A percentile compares a stretch with the other conserved stretches of the same genome.
These are phyloP conservation scores for Pleurotus tuoliensis DNA, from an alignment of 768 basidiomycete species.

Conservation along the genomic window DNA sequence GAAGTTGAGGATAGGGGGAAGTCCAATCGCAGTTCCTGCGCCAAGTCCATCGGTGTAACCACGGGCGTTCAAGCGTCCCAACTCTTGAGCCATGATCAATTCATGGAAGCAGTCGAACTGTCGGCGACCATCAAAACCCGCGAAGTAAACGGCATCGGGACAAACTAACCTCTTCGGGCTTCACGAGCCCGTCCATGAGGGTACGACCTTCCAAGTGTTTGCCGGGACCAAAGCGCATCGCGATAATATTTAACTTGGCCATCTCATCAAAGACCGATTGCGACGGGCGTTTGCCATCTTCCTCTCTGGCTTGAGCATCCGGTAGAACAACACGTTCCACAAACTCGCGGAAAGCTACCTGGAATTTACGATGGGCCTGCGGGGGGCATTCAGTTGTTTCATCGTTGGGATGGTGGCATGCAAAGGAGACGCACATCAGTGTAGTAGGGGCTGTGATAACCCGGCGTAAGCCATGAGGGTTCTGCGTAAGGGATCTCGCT, in stretches of 20 bases:
- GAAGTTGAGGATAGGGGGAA: conserved; percentile 54
- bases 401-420: conserved; percentile 2
- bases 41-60: conserved; percentile 70
- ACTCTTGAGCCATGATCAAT: conserved; percentile 64
- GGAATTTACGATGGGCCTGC: conserved; percentile 50
- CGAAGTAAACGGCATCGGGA: no score
- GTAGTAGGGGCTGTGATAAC: conserved; percentile 39
- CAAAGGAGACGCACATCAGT: conserved; percentile 13
- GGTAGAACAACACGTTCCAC: conserved; percentile 67
- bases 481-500: conserved; percentile 76
- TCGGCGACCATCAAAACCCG: not conserved
- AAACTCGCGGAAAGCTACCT: conserved; percentile 64
- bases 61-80: conserved; percentile 48
- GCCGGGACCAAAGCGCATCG: conserved; percentile 86
- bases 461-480: conserved; percentile 65
- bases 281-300: conserved; percentile 81
- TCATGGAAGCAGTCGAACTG: conserved; percentile 37
- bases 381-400: conserved; percentile 20
- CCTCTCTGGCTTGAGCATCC: conserved; percentile 71
- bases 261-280: conserved; percentile 79
- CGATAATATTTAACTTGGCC: conserved; percentile 64
- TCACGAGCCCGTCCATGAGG: conserved; percentile 70
- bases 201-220: conserved; percentile 77
- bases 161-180: conserved; percentile 61
- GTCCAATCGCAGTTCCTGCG: conserved; percentile 63